Base-by-base conservation (phyloP, 2,329 filamentous ascomycete genomes). In the Purpureocillium lavendulum region DNA sequence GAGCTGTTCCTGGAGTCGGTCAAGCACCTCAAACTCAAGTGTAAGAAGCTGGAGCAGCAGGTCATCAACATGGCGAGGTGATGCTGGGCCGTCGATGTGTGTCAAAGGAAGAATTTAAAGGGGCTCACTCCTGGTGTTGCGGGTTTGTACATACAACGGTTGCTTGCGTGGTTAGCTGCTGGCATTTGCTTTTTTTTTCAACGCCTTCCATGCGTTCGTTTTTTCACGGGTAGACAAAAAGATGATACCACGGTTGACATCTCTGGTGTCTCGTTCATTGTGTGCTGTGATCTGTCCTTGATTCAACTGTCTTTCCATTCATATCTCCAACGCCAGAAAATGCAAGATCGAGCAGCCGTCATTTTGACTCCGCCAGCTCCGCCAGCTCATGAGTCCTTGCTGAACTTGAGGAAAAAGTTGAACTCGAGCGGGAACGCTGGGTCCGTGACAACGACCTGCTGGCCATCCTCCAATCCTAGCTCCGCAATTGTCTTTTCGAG, bases 371-470 rank as follows among this genome's bases (percentile, higher is more conserved):
- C n/a, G n/a, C n/a, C n/a, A 4, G 24, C 13, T 8, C 3, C 8
- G 7, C 37, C 18, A n/a, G 26, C 16, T 10, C n/a, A 14, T 38
- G 24, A 45, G 12, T 33, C 30, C 21, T 46, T 40, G 46, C 64
- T 66, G 48, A 76, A 77, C 40, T 61, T 65, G 31, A 80, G 56
- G 49, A 65, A 66, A 49, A 75, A 80, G 45, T 67, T 69, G 52
- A 79, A 80, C 56, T 84, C 77, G 18, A 86, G 81, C 28, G 80
- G 77, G 57, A 94, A 92, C 1, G 87, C 86, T n/a, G 87, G 84
- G 60, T 97, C 90, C 13, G 87, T 89, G 35, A 98, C 83, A n/a
- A 80, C 87, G 35, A 98, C 75, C 62, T 96, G 87, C 57, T 96
- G 84, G 11, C 88, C 87, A 51, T 88, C 72, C 34, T 75, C 74